Conservation (phyloP, 1,284 basidiomycete species). For the Ganoderma leucocontextum region DNA sequence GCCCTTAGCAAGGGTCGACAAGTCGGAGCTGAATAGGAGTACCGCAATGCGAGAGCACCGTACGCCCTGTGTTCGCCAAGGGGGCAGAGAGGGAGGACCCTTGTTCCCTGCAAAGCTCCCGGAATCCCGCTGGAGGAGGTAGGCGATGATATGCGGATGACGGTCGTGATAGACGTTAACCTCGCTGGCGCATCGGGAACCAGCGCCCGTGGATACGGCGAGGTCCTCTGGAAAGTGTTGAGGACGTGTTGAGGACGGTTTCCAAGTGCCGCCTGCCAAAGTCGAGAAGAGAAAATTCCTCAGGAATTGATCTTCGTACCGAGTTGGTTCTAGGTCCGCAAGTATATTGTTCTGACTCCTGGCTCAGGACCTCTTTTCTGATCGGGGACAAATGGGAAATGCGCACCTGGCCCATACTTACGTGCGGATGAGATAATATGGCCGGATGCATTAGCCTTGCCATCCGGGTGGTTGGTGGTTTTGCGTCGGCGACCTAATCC, state of each 20-base stretch:
- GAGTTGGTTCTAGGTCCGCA: neutral
- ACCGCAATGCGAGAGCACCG: neutral
- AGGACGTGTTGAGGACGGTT: neutral
- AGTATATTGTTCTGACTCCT: neutral
- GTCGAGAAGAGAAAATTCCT: neutral
- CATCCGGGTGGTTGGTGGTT: neutral
- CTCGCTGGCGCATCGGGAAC: neutral
- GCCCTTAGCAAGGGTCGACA: neutral
- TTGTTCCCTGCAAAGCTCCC: neutral
- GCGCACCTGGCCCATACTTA: neutral
- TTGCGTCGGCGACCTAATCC: constrained; percentile 23
- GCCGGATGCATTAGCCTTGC: neutral
- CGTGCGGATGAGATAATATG: constrained; percentile 4
- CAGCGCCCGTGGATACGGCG: neutral
- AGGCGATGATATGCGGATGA: neutral
- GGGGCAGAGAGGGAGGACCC: neutral
- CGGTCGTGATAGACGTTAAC: constrained; percentile 1
- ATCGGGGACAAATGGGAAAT: constrained; percentile 9
- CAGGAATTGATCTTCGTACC: neutral
- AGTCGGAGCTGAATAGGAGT: neutral
- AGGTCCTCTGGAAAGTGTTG: neutral
- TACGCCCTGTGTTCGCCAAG: neutral
- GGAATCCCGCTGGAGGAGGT: neutral
- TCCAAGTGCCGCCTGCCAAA: neutral
- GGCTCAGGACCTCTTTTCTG: neutral